Percentiles rank a stretch among this genome's conserved stretches.
Conservation (phyloP, 805 yeast genomes). For the Maudiozyma saulgeensis region DNA sequence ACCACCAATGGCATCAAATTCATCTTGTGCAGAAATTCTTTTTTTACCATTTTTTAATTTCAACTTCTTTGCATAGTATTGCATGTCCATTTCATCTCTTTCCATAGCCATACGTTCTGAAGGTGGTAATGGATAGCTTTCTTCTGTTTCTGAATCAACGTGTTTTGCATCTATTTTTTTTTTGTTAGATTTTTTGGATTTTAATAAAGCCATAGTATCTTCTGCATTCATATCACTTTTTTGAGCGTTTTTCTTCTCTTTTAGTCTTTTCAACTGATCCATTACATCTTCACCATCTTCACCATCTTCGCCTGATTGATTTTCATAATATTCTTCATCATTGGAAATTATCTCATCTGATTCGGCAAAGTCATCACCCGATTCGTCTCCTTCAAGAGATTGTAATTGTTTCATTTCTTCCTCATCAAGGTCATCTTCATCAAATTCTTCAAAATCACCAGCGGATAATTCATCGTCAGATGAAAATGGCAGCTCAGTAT, state of each 20-base stretch:
- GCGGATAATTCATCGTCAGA: conserved; percentile 36
- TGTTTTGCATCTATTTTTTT: conserved; percentile 4
- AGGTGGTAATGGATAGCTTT: conserved; percentile 28
- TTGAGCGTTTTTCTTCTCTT: conserved; percentile 17
- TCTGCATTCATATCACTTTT: conserved; percentile 21
- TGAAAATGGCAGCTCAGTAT: conserved; percentile 28
- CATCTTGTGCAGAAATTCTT: conserved; percentile 38
- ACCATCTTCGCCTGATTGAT: not conserved
- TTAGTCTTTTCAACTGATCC: conserved; percentile 35
- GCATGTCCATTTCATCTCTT: conserved; percentile 69
- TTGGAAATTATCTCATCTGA: conserved; percentile 12
- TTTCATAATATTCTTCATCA: not conserved
- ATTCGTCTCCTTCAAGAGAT: conserved; percentile 20
- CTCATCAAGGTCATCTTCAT: conserved; percentile 31
- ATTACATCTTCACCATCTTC: conserved; percentile 22
- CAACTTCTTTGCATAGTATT: conserved; percentile 71
- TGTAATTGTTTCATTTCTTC: conserved; percentile 27
- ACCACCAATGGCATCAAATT: conserved; percentile 76
- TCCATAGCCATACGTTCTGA: conserved; percentile 40
- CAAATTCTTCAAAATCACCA: conserved; percentile 36
- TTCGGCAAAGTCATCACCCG: conserved; percentile 9
- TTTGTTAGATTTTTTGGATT: conserved; percentile 30
- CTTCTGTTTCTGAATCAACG: conserved; percentile 12
- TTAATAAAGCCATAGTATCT: conserved; percentile 35
- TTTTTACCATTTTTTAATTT: conserved; percentile 55